Base-by-base conservation (phyloP, 345 rosid species). In the Ceriops zippeliana region DNA sequence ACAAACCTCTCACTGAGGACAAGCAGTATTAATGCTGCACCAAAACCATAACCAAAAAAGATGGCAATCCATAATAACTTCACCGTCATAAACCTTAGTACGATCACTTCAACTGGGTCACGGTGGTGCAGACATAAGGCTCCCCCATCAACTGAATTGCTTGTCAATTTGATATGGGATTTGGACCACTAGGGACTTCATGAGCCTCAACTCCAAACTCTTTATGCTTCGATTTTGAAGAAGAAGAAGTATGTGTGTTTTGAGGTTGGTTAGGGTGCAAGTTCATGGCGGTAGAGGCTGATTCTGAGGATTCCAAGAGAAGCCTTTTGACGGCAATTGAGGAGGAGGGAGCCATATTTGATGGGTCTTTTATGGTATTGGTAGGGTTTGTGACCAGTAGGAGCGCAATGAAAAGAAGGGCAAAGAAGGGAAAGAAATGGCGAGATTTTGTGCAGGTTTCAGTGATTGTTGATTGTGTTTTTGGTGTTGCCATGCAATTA, bases 101-200 rank as follows among this genome's bases (percentile, higher is more conserved):
- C 52, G 59, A 59, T 71, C 26, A 58, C 78, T 31, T 65, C 70
- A 28, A 47, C 52, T 13, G 37, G 30, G 28, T 62, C 35, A 2
- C 28, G 35, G 22, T 30, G 27, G 34, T 54, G 54, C 57, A 28
- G 26, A 11, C 35, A 7, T 20, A 17, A 24, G 46, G 42, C 42
- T 26, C 37, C 32, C 46, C 34, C 30, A 20, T 20, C 16, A 10
- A 37, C 52, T 2, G 35, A 59, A 58, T 26, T 46, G 68, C 71
- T 81, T 72, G 87, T 84, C 85, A 83, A 81, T 92, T 90, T 42
- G 96, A 90, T 73, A 90, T 90, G 63, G 98, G 98, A 84, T 92
- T 90, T 47, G 98, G 96, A 61, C 96, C 98, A 53, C 98, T 92
- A 0, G 96, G 98, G 69, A 92, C 96, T 72, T 90, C 92, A 76